A percentile compares a stretch with the other conserved stretches of the same genome.
These are phyloP conservation scores for Teunomyces tritomae DNA, from an alignment of 805 yeast species.

Conservation along the genomic window DNA sequence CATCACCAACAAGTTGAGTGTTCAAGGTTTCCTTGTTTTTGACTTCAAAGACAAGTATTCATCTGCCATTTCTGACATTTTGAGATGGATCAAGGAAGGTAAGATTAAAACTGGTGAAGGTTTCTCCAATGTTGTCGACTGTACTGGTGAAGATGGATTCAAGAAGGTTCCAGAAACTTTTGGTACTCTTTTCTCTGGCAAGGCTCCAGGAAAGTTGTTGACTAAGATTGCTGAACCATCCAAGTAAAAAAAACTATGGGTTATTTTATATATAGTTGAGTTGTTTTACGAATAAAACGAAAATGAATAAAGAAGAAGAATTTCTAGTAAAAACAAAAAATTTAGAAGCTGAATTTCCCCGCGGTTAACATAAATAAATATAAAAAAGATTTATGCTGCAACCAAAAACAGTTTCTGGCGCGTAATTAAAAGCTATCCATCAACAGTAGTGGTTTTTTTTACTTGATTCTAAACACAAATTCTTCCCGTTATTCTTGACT, in stretches of 20 bases:
- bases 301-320: not conserved
- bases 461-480: too few species aligned
- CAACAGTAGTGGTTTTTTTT: not conserved
- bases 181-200: conserved; percentile 46
- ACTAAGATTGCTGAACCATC: conserved; percentile 32
- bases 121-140: conserved; percentile 14
- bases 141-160: conserved; percentile 18
- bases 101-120: conserved; percentile 27
- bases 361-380: not conserved
- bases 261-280: not conserved
- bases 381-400: not conserved
- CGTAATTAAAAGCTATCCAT: not conserved
- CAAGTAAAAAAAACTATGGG: not conserved
- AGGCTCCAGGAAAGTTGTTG: conserved; percentile 49
- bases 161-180: conserved; percentile 45
- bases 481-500: too few species aligned
- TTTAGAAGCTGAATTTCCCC: not conserved
- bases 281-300: not conserved
- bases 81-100: conserved; percentile 39
- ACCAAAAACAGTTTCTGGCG: not conserved
- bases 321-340: not conserved
- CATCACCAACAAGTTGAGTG: conserved; percentile 48
- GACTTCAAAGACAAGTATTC: conserved; percentile 41
- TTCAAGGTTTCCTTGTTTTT: conserved; percentile 52
- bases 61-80: conserved; percentile 35